Evolutionary conservation across 2,329 filamentous ascomycete genomes (phyloP).

Genomic region (Ceratocystis cacaofunesta): DNA sequence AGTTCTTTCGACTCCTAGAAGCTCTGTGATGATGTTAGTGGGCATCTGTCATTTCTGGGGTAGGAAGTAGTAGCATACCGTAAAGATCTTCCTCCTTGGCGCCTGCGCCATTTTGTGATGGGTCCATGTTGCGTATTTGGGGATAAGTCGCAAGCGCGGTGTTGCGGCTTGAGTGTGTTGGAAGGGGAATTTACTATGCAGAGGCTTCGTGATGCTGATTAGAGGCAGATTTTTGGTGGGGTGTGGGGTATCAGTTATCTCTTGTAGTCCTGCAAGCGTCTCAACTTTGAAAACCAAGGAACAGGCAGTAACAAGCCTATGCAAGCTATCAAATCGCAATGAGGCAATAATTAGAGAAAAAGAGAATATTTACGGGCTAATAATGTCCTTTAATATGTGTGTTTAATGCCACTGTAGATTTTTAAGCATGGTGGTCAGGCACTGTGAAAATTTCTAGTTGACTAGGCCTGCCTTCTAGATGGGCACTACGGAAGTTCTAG

Average conservation of each 20-base stretch:
- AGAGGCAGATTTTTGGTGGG: slow-evolving; percentile 14
- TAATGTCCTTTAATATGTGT: too few relatives aligned
- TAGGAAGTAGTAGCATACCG: slow-evolving; percentile 28
- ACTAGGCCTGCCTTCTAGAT: background rate
- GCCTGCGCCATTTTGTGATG: slow-evolving; percentile 15
- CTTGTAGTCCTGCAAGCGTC: background rate
- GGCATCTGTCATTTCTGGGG: background rate
- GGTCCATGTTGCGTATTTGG: background rate
- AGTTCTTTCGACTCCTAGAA: slow-evolving; percentile 59
- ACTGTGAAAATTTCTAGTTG: slow-evolving; percentile 1
- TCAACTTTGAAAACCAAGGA: background rate
- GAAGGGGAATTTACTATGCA: background rate
- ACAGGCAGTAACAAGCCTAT: background rate
- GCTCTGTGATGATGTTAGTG: slow-evolving; percentile 36
- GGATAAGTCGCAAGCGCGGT: slow-evolving; percentile 2
- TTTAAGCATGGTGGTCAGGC: background rate
- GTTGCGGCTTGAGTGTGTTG: slow-evolving; percentile 8
- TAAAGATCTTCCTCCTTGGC: slow-evolving; percentile 44
- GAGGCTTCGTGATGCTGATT: slow-evolving; percentile 2
- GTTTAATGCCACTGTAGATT: background rate
- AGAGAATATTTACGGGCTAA: background rate
- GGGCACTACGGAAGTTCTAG: background rate
- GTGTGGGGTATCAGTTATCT: slow-evolving; percentile 11
- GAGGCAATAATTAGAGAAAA: background rate
- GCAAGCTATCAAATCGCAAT: background rate